Evolutionary conservation across 805 yeast genomes (phyloP).

Genomic region (Kodamaea leandrae): DNA sequence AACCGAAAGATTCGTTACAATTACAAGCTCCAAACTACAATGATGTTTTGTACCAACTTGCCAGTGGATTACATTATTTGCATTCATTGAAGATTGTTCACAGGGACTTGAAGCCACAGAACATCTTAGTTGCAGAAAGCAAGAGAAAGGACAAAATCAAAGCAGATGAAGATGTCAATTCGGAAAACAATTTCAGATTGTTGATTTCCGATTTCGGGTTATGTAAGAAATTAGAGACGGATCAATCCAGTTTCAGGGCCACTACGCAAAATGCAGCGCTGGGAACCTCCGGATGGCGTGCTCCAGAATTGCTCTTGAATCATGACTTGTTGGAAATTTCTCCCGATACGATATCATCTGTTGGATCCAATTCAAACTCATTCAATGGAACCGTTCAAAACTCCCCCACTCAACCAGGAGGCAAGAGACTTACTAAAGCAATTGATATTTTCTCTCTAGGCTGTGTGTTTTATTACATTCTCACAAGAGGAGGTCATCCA

Average conservation of each 20-base stretch:
- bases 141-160: conserved; percentile 30
- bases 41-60: conserved; percentile 67
- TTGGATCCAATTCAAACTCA: conserved; percentile 20
- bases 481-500: conserved; percentile 85
- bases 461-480: conserved; percentile 84
- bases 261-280: conserved; percentile 86
- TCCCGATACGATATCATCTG: conserved; percentile 35
- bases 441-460: conserved; percentile 94
- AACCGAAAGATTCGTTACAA: conserved; percentile 37
- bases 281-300: conserved; percentile 98
- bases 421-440: conserved; percentile 73
- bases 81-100: conserved; percentile 92
- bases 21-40: conserved; percentile 42
- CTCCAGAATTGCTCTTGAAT: conserved; percentile 74
- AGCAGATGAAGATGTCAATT: conserved; percentile 7
- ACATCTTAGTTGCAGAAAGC: conserved; percentile 78
- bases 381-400: conserved; percentile 7
- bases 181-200: conserved; percentile 47
- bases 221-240: conserved; percentile 87
- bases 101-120: conserved; percentile 92
- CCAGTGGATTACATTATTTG: conserved; percentile 79
- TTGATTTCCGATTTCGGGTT: conserved; percentile 94
- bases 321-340: conserved; percentile 39
- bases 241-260: conserved; percentile 90
- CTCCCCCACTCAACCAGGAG: conserved; percentile 9